A percentile compares a stretch with the other conserved stretches of the same genome.
phyloP scores from a whole-genome alignment of 176 grass and related monocot genomes.

The Carex littledalei region DNA sequence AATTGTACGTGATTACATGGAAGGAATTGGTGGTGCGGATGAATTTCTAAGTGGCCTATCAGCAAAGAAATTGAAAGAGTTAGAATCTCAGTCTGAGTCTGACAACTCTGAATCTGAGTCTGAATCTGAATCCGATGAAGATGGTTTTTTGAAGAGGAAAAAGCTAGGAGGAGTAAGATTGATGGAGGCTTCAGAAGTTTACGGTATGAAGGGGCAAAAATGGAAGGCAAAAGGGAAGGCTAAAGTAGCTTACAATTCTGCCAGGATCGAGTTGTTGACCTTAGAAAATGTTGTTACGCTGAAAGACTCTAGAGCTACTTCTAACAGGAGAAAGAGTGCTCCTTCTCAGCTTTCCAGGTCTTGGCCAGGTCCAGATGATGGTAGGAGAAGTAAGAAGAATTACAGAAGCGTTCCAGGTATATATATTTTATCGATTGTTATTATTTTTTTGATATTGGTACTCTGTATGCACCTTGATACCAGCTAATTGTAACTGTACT shows the following conservation, averaged over 20 bases:
- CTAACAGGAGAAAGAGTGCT: slow-evolving; percentile 23
- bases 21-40: slow-evolving; percentile 51
- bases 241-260: slow-evolving; percentile 9
- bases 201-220: slow-evolving; percentile 65
- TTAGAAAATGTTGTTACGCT: slow-evolving; percentile 53
- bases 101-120: slow-evolving; percentile 24
- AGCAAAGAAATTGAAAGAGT: slow-evolving; percentile 40
- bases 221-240: slow-evolving; percentile 16
- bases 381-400: slow-evolving; percentile 47
- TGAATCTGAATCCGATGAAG: slow-evolving; percentile 51
- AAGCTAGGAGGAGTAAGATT: slow-evolving; percentile 53
- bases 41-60: slow-evolving; percentile 47
- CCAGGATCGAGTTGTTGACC: slow-evolving; percentile 31
- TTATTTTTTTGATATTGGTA: neutral
- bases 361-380: slow-evolving; percentile 59
- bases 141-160: slow-evolving; percentile 40
- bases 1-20: slow-evolving; percentile 69
- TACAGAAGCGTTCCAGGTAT: slow-evolving; percentile 47
- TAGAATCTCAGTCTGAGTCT: slow-evolving; percentile 34
- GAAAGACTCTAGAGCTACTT: slow-evolving; percentile 49
- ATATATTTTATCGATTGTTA: neutral
- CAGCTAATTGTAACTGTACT: neutral
- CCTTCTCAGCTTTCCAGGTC: slow-evolving; percentile 63
- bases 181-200: slow-evolving; percentile 59
- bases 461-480: neutral